These are phyloP conservation scores for Phyllachora maydis DNA, from an alignment of 2,329 filamentous ascomycete genomes.

Conservation along the genomic window DNA sequence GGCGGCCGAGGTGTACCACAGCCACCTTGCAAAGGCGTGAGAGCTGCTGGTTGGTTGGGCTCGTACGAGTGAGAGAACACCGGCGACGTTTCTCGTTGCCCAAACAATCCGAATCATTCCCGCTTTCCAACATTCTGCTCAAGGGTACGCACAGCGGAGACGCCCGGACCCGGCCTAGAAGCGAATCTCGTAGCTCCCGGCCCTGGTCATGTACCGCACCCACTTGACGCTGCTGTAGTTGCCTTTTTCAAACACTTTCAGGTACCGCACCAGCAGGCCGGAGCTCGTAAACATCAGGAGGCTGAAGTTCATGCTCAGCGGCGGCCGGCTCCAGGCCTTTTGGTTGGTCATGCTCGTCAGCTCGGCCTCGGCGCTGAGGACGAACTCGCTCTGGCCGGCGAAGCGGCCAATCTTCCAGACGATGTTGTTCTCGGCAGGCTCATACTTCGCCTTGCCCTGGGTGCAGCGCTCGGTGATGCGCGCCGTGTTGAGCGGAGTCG, in stretches of 20 bases:
- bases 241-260: constrained; percentile 98
- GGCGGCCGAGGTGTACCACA: constrained; percentile 19
- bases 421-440: constrained; percentile 93
- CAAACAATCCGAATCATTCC: too few relatives aligned
- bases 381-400: constrained; percentile 91
- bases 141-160: too few relatives aligned
- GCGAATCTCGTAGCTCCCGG: constrained; percentile 94
- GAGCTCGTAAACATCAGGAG: constrained; percentile 97
- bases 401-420: constrained; percentile 99
- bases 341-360: constrained; percentile 96
- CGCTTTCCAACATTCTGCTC: too few relatives aligned
- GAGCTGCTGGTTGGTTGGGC: too few relatives aligned
- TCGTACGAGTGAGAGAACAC: too few relatives aligned
- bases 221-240: constrained; percentile 98
- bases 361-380: constrained; percentile 81
- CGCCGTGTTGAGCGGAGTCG: constrained; percentile 90
- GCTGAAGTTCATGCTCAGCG: constrained; percentile 78
- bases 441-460: constrained; percentile 95
- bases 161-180: too few relatives aligned
- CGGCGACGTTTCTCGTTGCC: too few relatives aligned
- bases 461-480: constrained; percentile 82
- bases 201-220: constrained; percentile 97
- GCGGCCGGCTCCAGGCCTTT: constrained; percentile 88
- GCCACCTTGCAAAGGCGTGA: too few relatives aligned
- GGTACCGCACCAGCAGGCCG: constrained; percentile 74